phyloP scores from a whole-genome alignment of 805 yeast species.

The Pichia heedii region DNA sequence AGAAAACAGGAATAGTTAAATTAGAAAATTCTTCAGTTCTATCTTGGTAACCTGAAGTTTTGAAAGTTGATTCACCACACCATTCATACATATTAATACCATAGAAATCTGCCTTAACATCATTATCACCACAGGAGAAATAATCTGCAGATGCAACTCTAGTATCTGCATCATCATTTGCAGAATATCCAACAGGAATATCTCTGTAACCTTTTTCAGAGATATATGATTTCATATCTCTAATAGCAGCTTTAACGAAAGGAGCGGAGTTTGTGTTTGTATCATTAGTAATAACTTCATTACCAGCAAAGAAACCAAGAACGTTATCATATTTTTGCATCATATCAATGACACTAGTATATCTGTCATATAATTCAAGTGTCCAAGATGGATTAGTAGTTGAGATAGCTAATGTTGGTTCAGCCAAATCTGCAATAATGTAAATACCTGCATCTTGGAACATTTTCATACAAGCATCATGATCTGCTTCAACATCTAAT shows the following conservation, averaged over 20 bases:
- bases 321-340: constrained; percentile 64
- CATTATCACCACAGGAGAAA: constrained; percentile 64
- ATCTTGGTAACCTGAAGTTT: constrained; percentile 53
- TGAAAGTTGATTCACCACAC: constrained; percentile 62
- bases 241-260: constrained; percentile 73
- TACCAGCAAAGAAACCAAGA: constrained; percentile 80
- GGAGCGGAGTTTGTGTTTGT: constrained; percentile 70
- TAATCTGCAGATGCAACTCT: constrained; percentile 64
- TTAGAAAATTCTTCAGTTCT: constrained; percentile 58
- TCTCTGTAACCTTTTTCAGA: constrained; percentile 59
- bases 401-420: constrained; percentile 55
- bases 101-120: constrained; percentile 65
- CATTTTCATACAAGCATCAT: constrained; percentile 56
- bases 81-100: constrained; percentile 88
- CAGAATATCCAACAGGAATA: constrained; percentile 77
- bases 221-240: constrained; percentile 69
- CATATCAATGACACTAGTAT: constrained; percentile 58
- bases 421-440: constrained; percentile 69
- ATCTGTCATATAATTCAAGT: constrained; percentile 53
- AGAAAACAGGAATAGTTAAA: constrained; percentile 64
- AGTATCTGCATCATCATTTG: constrained; percentile 63
- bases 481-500: constrained; percentile 53
- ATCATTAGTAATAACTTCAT: constrained; percentile 65
- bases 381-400: constrained; percentile 59
- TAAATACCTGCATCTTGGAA: constrained; percentile 70